phyloP scores from a whole-genome alignment of 1,139 yeast species.

The Diutina mesorugosa region DNA sequence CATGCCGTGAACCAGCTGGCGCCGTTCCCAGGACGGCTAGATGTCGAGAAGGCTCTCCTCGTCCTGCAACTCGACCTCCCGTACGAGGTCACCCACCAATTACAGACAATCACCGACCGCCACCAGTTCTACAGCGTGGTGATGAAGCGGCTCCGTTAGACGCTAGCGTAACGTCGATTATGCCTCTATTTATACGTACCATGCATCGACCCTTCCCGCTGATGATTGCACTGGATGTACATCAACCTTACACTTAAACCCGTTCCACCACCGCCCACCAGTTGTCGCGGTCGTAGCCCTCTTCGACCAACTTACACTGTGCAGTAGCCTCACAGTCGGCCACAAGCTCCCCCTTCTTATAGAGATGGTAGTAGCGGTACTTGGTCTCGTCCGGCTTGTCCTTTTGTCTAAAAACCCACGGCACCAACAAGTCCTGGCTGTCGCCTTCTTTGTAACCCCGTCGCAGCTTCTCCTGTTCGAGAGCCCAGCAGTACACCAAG shows the following conservation, averaged over 20 bases:
- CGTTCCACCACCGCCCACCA: conserved; percentile 56
- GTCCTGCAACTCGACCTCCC: background rate
- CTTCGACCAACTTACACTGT: conserved; percentile 37
- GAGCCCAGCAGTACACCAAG: conserved; percentile 88
- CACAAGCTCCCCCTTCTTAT: conserved; percentile 69
- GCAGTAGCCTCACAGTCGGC: conserved; percentile 61
- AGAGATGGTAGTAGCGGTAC: conserved; percentile 80
- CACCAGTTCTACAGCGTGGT: background rate
- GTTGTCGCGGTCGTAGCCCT: conserved; percentile 88
- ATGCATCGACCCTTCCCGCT: background rate
- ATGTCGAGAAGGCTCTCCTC: background rate
- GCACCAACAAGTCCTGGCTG: conserved; percentile 88
- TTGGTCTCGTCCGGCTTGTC: conserved; percentile 26
- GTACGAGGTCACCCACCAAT: background rate
- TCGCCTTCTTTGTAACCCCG: conserved; percentile 84
- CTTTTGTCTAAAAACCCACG: conserved; percentile 66
- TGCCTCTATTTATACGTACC: background rate
- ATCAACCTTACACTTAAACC: background rate
- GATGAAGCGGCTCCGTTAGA: background rate
- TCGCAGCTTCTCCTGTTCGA: conserved; percentile 78
- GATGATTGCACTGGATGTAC: background rate
- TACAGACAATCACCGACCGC: background rate
- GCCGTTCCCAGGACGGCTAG: background rate
- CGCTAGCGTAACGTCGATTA: background rate
- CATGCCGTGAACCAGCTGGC: background rate